These are phyloP conservation scores for Cicer bijugum DNA, from an alignment of 306 rosid genomes.

Conservation along the genomic window DNA sequence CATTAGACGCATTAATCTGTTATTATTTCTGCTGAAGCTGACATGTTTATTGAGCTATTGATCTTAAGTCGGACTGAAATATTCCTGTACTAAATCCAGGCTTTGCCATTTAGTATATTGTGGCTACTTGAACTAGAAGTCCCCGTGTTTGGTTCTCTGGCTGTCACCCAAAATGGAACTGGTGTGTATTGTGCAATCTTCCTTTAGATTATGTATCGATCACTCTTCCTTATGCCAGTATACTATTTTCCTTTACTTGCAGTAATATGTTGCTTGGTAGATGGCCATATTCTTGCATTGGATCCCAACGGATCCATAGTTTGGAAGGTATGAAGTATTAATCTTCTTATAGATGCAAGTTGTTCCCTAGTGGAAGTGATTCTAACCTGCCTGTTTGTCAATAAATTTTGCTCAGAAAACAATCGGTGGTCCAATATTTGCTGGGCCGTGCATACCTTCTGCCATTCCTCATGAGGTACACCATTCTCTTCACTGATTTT, in stretches of 20 bases:
- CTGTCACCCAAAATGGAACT: constrained; percentile 59
- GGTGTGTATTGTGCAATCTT: constrained; percentile 50
- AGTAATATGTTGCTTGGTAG: constrained; percentile 91
- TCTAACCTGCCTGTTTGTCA: constrained; percentile 31
- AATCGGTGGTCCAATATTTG: constrained; percentile 82
- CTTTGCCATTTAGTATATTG: constrained; percentile 58
- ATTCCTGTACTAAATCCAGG: constrained; percentile 53
- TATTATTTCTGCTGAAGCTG: constrained; percentile 25
- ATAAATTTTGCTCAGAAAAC: constrained; percentile 57
- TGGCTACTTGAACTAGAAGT: constrained; percentile 76
- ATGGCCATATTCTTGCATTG: constrained; percentile 79
- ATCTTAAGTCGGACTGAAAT: constrained; percentile 22
- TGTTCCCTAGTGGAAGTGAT: constrained; percentile 30
- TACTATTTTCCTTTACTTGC: constrained; percentile 37
- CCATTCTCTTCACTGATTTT: constrained; percentile 40
- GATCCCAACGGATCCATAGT: constrained; percentile 69
- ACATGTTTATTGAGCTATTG: constrained; percentile 35
- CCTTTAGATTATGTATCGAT: constrained; percentile 26
- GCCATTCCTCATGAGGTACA: constrained; percentile 71
- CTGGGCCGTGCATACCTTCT: constrained; percentile 81
- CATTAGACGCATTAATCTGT: constrained; percentile 30
- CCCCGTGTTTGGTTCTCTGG: constrained; percentile 87
- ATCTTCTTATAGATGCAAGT: constrained; percentile 34
- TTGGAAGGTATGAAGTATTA: constrained; percentile 73
- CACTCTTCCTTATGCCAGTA: constrained; percentile 13